These are phyloP conservation scores for Boechera retrofracta DNA, from an alignment of 345 rosid species.

Conservation along the genomic window DNA sequence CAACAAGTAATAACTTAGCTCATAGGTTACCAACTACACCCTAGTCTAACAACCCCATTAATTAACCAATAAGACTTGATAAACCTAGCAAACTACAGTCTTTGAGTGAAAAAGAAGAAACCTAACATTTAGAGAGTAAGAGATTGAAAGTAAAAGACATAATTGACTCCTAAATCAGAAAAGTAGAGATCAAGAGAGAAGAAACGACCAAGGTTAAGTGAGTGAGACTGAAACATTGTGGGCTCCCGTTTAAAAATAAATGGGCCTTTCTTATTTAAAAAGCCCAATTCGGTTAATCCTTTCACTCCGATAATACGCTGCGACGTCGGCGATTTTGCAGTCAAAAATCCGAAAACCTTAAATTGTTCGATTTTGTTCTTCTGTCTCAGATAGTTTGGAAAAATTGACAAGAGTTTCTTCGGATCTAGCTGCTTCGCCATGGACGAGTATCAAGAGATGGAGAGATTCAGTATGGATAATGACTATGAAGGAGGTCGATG, in stretches of 20 bases:
- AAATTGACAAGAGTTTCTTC: neutral
- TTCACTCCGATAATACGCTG: slow-evolving; percentile 5
- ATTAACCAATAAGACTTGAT: too few relatives aligned
- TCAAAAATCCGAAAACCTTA: slow-evolving; percentile 6
- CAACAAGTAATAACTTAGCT: too few relatives aligned
- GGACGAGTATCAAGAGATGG: slow-evolving; percentile 93
- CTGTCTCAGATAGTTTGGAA: neutral
- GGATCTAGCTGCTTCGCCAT: slow-evolving; percentile 41
- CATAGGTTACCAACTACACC: too few relatives aligned
- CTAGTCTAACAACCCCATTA: too few relatives aligned
- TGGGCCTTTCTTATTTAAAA: neutral
- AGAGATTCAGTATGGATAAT: slow-evolving; percentile 79
- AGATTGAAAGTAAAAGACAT: too few relatives aligned
- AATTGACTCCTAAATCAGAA: too few relatives aligned
- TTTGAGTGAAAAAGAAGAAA: too few relatives aligned
- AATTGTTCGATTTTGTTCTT: slow-evolving; percentile 10
- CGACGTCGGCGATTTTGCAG: slow-evolving; percentile 38
- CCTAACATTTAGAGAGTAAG: too few relatives aligned
- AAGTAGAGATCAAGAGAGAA: too few relatives aligned
- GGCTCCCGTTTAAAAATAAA: slow-evolving; percentile 13
- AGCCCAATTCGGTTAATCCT: neutral
- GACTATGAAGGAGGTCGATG: slow-evolving; percentile 84
- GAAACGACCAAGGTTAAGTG: neutral
- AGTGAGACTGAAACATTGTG: neutral
- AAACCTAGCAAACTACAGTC: too few relatives aligned